These are phyloP conservation scores for Fusarium sp. DNA, from an alignment of 2,329 filamentous ascomycete genomes.

Conservation along the genomic window DNA sequence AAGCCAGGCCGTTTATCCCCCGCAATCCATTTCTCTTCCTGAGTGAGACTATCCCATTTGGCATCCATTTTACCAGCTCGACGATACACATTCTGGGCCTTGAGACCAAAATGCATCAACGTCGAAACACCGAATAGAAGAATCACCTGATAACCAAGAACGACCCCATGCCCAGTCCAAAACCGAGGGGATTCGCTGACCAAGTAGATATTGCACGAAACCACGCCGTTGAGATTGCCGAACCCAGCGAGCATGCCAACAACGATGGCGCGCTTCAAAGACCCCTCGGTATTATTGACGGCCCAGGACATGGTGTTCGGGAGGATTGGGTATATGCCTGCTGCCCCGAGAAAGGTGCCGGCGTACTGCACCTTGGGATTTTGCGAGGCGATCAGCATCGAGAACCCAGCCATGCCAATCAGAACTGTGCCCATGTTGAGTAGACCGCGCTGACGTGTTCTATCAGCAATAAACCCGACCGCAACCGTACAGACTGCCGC, in stretches of 20 bases:
- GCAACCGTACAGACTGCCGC: conserved; percentile 75
- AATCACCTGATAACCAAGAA: conserved; percentile 75
- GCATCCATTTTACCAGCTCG: conserved; percentile 68
- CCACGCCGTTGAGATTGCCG: conserved; percentile 83
- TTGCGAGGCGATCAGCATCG: too few species aligned
- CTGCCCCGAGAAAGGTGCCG: too few species aligned
- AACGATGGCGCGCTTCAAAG: conserved; percentile 77
- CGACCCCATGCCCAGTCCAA: conserved; percentile 70
- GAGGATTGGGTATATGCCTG: conserved; percentile 81
- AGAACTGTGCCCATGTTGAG: too few species aligned
- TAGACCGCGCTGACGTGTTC: conserved; percentile 72
- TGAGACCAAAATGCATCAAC: conserved; percentile 72
- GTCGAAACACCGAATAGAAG: conserved; percentile 77
- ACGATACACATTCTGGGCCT: conserved; percentile 74
- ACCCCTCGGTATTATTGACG: conserved; percentile 77
- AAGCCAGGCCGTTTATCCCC: conserved; percentile 67
- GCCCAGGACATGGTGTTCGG: conserved; percentile 81
- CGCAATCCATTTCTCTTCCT: conserved; percentile 68
- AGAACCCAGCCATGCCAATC: too few species aligned
- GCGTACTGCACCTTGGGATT: too few species aligned
- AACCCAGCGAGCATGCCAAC: conserved; percentile 83
- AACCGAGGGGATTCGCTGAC: conserved; percentile 50
- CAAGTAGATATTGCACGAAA: conserved; percentile 74
- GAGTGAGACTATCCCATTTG: conserved; percentile 68
- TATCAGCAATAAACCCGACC: conserved; percentile 77